A percentile compares a stretch with the other conserved stretches of the same genome.
These are phyloP conservation scores for Coprinellus micaceus DNA, from an alignment of 768 basidiomycete species.

Conservation along the genomic window DNA sequence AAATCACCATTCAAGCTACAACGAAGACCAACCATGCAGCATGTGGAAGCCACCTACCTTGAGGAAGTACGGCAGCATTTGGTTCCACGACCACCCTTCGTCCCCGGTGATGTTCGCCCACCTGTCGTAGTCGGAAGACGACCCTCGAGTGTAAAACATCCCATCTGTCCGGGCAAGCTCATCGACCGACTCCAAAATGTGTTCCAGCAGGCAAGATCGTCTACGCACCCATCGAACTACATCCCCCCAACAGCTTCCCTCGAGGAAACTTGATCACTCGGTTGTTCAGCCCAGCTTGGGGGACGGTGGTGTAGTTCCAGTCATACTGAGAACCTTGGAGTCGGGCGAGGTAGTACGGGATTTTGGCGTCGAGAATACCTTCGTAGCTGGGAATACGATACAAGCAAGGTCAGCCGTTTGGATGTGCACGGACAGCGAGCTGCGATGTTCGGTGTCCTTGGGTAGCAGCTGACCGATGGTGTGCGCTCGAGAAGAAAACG, in stretches of 20 bases:
- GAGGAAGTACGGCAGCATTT: constrained; percentile 21
- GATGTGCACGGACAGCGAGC: too few species aligned
- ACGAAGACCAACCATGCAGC: background rate
- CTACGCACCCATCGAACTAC: constrained; percentile 15
- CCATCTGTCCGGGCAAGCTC: too few species aligned
- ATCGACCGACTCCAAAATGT: too few species aligned
- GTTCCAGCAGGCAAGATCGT: background rate
- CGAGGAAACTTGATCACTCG: constrained; percentile 9
- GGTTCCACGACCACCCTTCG: constrained; percentile 37
- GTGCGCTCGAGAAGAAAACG: background rate
- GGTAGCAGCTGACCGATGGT: background rate
- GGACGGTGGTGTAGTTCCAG: constrained; percentile 18
- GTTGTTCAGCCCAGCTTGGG: constrained; percentile 15
- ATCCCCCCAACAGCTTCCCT: constrained; percentile 16
- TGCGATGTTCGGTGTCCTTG: background rate
- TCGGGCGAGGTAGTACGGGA: constrained; percentile 15
- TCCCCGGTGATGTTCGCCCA: constrained; percentile 44
- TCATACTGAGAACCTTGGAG: constrained; percentile 8
- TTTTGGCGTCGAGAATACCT: constrained; percentile 11
- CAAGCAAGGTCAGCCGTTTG: background rate
- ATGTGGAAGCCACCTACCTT: constrained; percentile 16
- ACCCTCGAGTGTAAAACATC: constrained; percentile 27
- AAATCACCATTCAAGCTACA: constrained; percentile 5
- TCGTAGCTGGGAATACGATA: constrained; percentile 11
- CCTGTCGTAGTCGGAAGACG: constrained; percentile 46